Conservation (phyloP, 805 yeast species). For the Pichia cabralensis region DNA sequence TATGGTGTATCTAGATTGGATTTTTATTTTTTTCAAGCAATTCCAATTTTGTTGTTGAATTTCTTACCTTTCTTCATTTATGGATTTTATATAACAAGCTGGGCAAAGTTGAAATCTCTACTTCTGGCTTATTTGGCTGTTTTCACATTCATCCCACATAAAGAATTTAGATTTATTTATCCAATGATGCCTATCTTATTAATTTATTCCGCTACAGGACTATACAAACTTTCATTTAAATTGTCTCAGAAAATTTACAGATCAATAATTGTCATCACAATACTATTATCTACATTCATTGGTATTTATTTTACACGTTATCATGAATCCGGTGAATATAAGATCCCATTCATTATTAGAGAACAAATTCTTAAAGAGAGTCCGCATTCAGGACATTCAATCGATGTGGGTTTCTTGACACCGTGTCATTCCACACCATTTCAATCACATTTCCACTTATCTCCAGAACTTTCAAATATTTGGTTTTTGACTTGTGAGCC, state of each 20-base stretch:
- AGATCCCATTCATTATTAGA: conserved; percentile 1
- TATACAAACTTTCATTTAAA: conserved; percentile 9
- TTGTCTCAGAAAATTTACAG: conserved; percentile 4
- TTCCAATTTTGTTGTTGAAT: conserved; percentile 66
- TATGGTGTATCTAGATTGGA: conserved; percentile 83
- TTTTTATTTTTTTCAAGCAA: conserved; percentile 73
- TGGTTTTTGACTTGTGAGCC: conserved; percentile 94
- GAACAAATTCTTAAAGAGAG: background rate
- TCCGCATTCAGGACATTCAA: conserved; percentile 16
- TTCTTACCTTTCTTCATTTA: conserved; percentile 51
- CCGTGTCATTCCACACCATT: conserved; percentile 98
- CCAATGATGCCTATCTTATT: conserved; percentile 73
- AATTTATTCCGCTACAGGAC: conserved; percentile 36
- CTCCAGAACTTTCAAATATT: conserved; percentile 29
- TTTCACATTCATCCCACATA: conserved; percentile 68
- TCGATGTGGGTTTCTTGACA: conserved; percentile 69
- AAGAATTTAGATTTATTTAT: conserved; percentile 84
- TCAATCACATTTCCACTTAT: conserved; percentile 71
- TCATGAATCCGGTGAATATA: conserved; percentile 83
- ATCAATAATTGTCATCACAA: conserved; percentile 4
- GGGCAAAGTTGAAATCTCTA: conserved; percentile 19
- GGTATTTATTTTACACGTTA: conserved; percentile 39
- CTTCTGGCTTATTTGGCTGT: conserved; percentile 34
- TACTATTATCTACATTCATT: conserved; percentile 11
- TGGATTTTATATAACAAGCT: conserved; percentile 25